Conservation (phyloP, 345 rosid genomes). For the Psidium friedrichsthalianum region DNA sequence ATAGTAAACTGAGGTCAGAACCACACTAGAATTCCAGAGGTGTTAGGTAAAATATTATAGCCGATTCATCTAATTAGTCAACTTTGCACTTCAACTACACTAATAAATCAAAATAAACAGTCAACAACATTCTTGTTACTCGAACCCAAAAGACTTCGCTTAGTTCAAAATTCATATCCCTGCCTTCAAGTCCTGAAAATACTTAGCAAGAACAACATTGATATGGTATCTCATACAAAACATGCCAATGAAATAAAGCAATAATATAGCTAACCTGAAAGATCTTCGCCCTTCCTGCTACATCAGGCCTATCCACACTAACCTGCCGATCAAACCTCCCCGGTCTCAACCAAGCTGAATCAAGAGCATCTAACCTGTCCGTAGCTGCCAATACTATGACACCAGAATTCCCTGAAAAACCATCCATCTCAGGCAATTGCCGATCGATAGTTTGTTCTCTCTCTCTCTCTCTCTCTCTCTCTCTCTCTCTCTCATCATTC, state of each 20-base stretch:
- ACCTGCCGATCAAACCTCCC: conserved; percentile 90
- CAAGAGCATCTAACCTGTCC: conserved; percentile 79
- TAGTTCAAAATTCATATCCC: not conserved
- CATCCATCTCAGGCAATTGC: conserved; percentile 89
- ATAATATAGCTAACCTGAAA: conserved; percentile 50
- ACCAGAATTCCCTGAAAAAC: conserved; percentile 78
- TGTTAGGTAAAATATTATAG: not conserved
- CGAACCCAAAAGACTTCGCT: not conserved
- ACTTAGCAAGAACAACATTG: not conserved
- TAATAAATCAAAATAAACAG: not conserved
- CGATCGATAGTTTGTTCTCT: conserved; percentile 83
- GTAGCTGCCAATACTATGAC: conserved; percentile 92
- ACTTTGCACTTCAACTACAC: not conserved
- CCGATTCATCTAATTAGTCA: not conserved
- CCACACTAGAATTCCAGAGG: not conserved
- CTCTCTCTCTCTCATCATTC: conserved; percentile 85
- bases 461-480: conserved; percentile 97
- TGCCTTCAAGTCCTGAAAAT: not conserved
- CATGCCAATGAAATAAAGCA: not conserved
- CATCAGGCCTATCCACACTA: conserved; percentile 88
- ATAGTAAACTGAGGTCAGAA: not conserved
- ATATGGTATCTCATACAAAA: not conserved
- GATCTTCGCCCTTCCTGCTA: conserved; percentile 82
- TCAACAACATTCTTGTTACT: not conserved
- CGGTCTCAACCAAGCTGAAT: conserved; percentile 72